Evolutionary conservation across 306 rosid genomes (phyloP), one percentile per base, ranked within the genome.

Genomic region (Senna tora): DNA sequence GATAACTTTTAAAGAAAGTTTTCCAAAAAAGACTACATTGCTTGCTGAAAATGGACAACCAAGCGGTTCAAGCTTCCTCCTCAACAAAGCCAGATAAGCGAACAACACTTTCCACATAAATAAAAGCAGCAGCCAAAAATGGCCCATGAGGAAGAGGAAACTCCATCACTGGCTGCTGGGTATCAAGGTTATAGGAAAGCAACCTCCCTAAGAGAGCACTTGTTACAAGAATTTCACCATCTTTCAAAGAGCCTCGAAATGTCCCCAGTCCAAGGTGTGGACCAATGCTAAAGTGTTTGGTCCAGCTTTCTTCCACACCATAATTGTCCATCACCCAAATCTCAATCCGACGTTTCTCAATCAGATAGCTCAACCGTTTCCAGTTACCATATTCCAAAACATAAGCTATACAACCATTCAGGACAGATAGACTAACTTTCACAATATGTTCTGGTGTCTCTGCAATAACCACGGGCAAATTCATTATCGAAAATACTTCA

Each of bases 401-500:
- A 28, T 15, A 45, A 14, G 71, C 39, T 7, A 45, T 14, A 25
- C 19, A 13, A n/a, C 45, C 55, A n/a, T 43, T 32, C 2, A 65
- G 4, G 15, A 45, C 56, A 65, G 41, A 22, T 43, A 22, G 2
- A 13, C 45, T 43, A 1, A 8, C 14, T 2, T 65, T 21, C 2
- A 15, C 0, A 21, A 64, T 5, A 25, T 1, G 3, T 25, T 25
- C 30, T 1, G 30, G 1, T 25, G 2, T 3, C 1, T 25, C 30
- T 8, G 7, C 9, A 3, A 2, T 1, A 22, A 14, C 21, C 0
- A 0, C 0, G 6, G 55, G 55, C 45, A 41, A 64, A 22, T 28
- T n/a, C 54, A 65, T 22, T 25, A 45, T 25, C 41, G 15, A 65
- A 65, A 65, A 65, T 43, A 2, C 13, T 13, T 65, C 70, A 22